A percentile compares a stretch with the other conserved stretches of the same genome.
These are phyloP conservation scores for Macaranga tanarius DNA, from an alignment of 441 rosid genomes.

Conservation along the genomic window DNA sequence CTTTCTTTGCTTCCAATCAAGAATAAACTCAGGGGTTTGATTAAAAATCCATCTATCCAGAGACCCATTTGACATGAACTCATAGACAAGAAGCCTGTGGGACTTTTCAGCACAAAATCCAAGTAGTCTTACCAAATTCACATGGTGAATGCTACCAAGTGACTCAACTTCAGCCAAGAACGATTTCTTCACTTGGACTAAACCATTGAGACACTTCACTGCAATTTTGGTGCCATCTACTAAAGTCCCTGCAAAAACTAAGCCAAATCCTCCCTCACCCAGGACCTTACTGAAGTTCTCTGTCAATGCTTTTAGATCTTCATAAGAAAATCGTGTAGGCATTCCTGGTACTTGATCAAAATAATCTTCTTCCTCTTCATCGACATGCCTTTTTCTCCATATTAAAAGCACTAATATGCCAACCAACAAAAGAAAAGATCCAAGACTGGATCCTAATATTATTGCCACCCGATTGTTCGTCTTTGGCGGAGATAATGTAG, in stretches of 20 bases:
- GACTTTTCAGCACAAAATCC: slow-evolving; percentile 22
- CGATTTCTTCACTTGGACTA: slow-evolving; percentile 7
- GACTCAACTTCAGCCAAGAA: slow-evolving; percentile 17
- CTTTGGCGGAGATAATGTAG: background rate
- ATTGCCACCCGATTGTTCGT: background rate
- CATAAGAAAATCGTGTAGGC: background rate
- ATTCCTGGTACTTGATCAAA: background rate
- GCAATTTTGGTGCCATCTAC: slow-evolving; percentile 14
- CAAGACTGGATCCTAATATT: background rate
- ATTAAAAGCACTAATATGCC: too few relatives aligned
- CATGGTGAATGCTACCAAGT: slow-evolving; percentile 18
- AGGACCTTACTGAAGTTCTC: slow-evolving; percentile 1
- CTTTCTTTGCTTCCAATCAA: slow-evolving; percentile 11
- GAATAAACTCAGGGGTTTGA: background rate
- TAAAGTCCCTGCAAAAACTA: slow-evolving; percentile 14
- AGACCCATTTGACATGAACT: slow-evolving; percentile 14
- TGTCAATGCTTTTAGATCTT: background rate
- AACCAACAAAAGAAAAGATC: background rate
- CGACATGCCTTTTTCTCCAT: too few relatives aligned
- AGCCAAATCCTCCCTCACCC: slow-evolving; percentile 26
- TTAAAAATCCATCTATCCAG: slow-evolving; percentile 13
- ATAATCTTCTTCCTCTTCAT: background rate
- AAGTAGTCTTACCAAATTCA: slow-evolving; percentile 16
- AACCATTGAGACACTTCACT: slow-evolving; percentile 17
- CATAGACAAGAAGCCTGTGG: slow-evolving; percentile 4